Conservation (phyloP, 441 rosid genomes). For the Aleurites moluccanus region DNA sequence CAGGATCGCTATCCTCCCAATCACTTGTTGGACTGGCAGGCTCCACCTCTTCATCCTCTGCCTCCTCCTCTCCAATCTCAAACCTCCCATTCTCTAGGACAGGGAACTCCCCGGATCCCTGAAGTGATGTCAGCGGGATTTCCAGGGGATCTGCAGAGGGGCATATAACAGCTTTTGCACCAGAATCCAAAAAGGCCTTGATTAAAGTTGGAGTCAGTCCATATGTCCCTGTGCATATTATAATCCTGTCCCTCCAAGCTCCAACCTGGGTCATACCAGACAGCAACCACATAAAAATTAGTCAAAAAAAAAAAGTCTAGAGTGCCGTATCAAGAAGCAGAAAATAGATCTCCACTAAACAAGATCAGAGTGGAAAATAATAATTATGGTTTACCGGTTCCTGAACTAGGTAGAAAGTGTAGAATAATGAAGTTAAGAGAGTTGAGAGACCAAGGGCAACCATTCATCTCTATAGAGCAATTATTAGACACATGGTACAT, state of each 20-base stretch:
- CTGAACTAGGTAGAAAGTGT: neutral
- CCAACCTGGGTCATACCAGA: constrained; percentile 55
- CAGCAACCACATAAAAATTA: neutral
- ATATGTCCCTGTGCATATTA: constrained; percentile 76
- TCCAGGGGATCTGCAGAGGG: constrained; percentile 74
- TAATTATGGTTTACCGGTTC: neutral
- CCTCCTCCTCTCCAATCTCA: constrained; percentile 88
- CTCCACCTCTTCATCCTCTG: constrained; percentile 60
- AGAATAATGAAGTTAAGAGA: neutral
- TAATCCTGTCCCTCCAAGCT: constrained; percentile 96
- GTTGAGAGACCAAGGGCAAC: constrained; percentile 12
- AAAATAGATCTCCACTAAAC: neutral
- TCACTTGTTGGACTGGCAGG: constrained; percentile 71
- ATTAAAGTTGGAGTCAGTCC: constrained; percentile 67
- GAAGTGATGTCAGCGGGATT: constrained; percentile 41
- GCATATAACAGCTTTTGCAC: constrained; percentile 86
- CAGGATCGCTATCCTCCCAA: constrained; percentile 92
- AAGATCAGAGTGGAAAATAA: neutral
- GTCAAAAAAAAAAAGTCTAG: neutral
- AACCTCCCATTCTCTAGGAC: constrained; percentile 65
- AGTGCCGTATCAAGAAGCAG: neutral
- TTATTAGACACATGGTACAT: neutral
- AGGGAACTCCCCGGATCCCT: constrained; percentile 54
- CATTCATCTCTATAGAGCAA: neutral
- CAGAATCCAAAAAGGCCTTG: constrained; percentile 85